Evolutionary conservation across 2,329 filamentous ascomycete species (phyloP).

Genomic region (Colletotrichum truncatum): DNA sequence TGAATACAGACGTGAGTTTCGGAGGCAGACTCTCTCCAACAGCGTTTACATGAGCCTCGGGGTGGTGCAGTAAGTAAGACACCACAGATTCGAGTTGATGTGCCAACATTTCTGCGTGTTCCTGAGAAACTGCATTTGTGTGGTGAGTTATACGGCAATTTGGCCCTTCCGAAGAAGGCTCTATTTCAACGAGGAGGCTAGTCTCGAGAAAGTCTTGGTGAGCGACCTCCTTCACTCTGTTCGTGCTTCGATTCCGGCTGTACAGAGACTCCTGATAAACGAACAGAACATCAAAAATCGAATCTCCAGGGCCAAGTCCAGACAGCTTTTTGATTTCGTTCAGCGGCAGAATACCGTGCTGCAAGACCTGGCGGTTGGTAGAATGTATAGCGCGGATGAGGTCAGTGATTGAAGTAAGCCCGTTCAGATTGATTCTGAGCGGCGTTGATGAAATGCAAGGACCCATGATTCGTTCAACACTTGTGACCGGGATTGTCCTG

Average conservation of each 20-base stretch:
- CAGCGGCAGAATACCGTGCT: slow-evolving; percentile 71
- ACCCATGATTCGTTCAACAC: slow-evolving; percentile 78
- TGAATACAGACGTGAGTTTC: slow-evolving; percentile 58
- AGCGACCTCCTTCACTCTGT: slow-evolving; percentile 61
- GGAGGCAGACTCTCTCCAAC: slow-evolving; percentile 39
- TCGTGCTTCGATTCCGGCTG: slow-evolving; percentile 35
- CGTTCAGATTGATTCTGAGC: slow-evolving; percentile 68
- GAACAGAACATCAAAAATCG: slow-evolving; percentile 80
- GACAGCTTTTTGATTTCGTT: slow-evolving; percentile 73
- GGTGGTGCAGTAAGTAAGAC: slow-evolving; percentile 35
- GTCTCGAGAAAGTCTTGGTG: slow-evolving; percentile 81
- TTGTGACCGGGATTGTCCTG: slow-evolving; percentile 74
- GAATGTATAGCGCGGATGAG: slow-evolving; percentile 72
- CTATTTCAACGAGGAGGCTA: slow-evolving; percentile 78
- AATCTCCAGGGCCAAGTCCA: slow-evolving; percentile 61
- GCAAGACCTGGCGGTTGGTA: slow-evolving; percentile 71
- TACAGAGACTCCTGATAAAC: slow-evolving; percentile 83
- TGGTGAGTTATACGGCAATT: slow-evolving; percentile 58
- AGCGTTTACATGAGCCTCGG: not conserved
- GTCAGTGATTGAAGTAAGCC: slow-evolving; percentile 62
- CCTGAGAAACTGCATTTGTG: slow-evolving; percentile 56
- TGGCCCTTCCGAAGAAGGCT: slow-evolving; percentile 62
- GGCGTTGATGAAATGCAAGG: slow-evolving; percentile 84
- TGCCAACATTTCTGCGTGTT: slow-evolving; percentile 65
- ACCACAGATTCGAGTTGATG: slow-evolving; percentile 68